phyloP scores from a whole-genome alignment of 345 rosid species.

The Jatropha curcas region DNA sequence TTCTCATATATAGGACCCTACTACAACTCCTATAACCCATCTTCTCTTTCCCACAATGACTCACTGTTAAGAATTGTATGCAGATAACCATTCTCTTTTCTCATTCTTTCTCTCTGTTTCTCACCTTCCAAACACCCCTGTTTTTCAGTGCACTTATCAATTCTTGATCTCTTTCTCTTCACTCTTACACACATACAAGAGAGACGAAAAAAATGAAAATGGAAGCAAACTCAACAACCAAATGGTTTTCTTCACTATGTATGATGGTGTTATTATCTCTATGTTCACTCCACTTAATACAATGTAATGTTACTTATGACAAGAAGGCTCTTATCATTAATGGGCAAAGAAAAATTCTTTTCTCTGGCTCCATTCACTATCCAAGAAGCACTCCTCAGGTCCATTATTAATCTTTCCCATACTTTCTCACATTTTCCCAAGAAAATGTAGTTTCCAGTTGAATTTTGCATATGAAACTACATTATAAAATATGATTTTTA shows the following conservation, averaged over 20 bases:
- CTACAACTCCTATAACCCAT: neutral
- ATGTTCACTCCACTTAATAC: conserved; percentile 14
- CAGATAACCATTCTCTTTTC: too few species aligned
- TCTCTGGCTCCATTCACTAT: conserved; percentile 72
- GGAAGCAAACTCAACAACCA: conserved; percentile 39
- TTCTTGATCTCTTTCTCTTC: conserved; percentile 18
- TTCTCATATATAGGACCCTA: neutral
- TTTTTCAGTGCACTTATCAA: conserved; percentile 7
- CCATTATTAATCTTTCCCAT: too few species aligned
- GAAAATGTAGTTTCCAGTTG: conserved; percentile 18
- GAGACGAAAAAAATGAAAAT: conserved; percentile 12
- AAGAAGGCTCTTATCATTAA: conserved; percentile 53
- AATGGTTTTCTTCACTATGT: conserved; percentile 30
- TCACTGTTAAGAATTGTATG: too few species aligned
- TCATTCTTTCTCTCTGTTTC: too few species aligned
- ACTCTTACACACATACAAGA: neutral
- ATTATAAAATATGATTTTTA: neutral
- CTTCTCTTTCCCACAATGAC: neutral
- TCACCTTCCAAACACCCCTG: too few species aligned
- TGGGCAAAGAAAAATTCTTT: conserved; percentile 55
- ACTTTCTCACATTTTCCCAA: neutral
- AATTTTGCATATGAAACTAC: neutral
- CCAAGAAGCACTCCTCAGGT: conserved; percentile 74
- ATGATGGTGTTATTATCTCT: conserved; percentile 21
- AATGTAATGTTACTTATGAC: conserved; percentile 50